phyloP scores from a whole-genome alignment of 805 yeast genomes.

The Blastobotrys americana region DNA sequence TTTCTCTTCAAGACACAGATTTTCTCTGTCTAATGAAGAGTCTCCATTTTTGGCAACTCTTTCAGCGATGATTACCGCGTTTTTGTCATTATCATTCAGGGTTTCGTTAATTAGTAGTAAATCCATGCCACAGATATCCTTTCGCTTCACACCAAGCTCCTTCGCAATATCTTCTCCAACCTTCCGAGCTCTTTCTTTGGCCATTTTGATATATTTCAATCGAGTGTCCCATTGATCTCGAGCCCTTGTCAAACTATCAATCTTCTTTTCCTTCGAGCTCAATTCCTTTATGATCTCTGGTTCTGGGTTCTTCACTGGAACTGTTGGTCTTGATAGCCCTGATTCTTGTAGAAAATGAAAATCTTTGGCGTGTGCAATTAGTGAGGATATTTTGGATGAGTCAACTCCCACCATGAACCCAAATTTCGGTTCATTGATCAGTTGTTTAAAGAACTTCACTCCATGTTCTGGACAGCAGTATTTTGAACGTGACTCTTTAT shows the following conservation, averaged over 20 bases:
- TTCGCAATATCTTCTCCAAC: conserved; percentile 20
- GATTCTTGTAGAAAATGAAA: conserved; percentile 9
- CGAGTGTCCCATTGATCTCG: conserved; percentile 8
- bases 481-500: conserved; percentile 39
- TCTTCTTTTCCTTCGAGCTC: not conserved
- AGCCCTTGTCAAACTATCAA: not conserved
- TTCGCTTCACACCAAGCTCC: conserved; percentile 19
- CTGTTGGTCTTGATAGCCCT: conserved; percentile 10
- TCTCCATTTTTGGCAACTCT: no score
- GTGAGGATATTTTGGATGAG: conserved; percentile 2
- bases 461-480: conserved; percentile 78
- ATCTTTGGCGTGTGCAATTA: conserved; percentile 11
- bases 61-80: not conserved
- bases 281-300: not conserved
- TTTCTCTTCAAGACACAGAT: conserved; percentile 16
- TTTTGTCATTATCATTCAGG: conserved; percentile 1
- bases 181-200: conserved; percentile 20
- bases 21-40: conserved; percentile 1
- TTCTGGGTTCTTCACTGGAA: conserved; percentile 3
- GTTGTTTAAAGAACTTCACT: conserved; percentile 24
- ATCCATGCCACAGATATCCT: conserved; percentile 23
- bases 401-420: not conserved
- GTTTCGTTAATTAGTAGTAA: conserved; percentile 6
- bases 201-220: conserved; percentile 11
- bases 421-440: not conserved